A percentile compares a stretch with the other conserved stretches of the same genome.
phyloP scores from a whole-genome alignment of 2,329 filamentous ascomycete species.

The Calonectria hawksworthii region DNA sequence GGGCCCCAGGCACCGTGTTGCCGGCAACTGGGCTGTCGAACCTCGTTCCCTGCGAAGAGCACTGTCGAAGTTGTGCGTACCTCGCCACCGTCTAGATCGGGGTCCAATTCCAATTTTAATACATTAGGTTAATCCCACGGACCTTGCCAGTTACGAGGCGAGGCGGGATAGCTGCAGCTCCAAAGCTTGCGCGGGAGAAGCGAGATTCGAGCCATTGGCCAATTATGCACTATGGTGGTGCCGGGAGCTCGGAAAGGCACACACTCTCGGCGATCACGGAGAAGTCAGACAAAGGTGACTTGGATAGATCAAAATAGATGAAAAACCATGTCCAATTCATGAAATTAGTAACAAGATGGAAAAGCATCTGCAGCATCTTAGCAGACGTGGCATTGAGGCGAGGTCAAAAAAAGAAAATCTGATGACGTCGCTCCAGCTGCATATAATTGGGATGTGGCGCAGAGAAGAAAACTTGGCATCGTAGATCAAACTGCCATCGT shows the following conservation, averaged over 20 bases:
- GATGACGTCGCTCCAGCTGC: no score
- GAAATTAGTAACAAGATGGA: no score
- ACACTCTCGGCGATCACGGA: not conserved
- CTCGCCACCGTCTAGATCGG: not conserved
- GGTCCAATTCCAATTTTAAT: not conserved
- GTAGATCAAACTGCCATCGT: not conserved
- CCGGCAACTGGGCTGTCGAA: not conserved
- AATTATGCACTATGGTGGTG: not conserved
- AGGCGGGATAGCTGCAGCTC: not conserved
- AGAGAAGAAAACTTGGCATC: not conserved
- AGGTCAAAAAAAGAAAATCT: not conserved
- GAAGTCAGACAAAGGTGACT: not conserved
- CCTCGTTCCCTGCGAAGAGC: not conserved
- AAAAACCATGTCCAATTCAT: no score
- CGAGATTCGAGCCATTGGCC: not conserved
- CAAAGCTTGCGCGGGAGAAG: not conserved
- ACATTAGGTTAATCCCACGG: not conserved
- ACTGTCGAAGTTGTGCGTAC: no score
- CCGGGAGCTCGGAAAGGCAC: not conserved
- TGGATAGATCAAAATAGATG: not conserved
- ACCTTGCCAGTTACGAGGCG: no score
- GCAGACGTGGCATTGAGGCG: not conserved
- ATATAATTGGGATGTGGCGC: not conserved
- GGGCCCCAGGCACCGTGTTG: not conserved
- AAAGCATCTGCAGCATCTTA: not conserved